A percentile compares a stretch with the other conserved stretches of the same genome.
Evolutionary conservation across 495 filamentous ascomycete genomes (phyloP).

Genomic region (Xylaria scruposa): DNA sequence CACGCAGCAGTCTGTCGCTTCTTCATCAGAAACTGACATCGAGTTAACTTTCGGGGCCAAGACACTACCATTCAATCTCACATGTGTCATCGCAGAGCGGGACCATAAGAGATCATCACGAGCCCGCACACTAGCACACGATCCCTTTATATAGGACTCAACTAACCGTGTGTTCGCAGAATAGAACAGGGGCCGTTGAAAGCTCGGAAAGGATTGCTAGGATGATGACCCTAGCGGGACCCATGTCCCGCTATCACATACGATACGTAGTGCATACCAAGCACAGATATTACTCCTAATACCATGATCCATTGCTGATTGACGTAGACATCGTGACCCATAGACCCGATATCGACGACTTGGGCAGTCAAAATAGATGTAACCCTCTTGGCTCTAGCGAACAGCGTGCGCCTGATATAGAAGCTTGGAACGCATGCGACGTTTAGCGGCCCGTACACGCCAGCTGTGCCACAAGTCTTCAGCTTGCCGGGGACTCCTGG

Average conservation of each 20-base stretch:
- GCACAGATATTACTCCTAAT: background rate
- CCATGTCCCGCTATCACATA: slow-evolving; percentile 13
- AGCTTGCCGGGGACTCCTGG: slow-evolving; percentile 7
- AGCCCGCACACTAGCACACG: background rate
- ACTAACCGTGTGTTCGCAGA: background rate
- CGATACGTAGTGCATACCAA: background rate
- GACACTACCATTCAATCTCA: background rate
- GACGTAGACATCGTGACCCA: slow-evolving; percentile 6
- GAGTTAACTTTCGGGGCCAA: background rate
- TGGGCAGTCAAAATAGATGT: slow-evolving; percentile 10
- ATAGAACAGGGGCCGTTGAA: slow-evolving; percentile 9
- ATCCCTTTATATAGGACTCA: background rate
- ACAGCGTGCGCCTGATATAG: slow-evolving; percentile 14
- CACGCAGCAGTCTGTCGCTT: background rate
- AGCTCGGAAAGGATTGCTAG: slow-evolving; percentile 24
- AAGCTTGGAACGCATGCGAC: slow-evolving; percentile 22
- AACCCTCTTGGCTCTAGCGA: slow-evolving; percentile 8
- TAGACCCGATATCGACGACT: background rate
- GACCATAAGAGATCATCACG: background rate
- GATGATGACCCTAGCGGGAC: slow-evolving; percentile 17
- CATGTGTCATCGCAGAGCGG: slow-evolving; percentile 1
- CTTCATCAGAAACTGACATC: background rate
- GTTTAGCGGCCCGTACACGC: slow-evolving; percentile 14
- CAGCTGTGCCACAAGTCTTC: slow-evolving; percentile 16
- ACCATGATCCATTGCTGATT: slow-evolving; percentile 10